Conservation (phyloP, 306 rosid species). For the Morella rubra region DNA sequence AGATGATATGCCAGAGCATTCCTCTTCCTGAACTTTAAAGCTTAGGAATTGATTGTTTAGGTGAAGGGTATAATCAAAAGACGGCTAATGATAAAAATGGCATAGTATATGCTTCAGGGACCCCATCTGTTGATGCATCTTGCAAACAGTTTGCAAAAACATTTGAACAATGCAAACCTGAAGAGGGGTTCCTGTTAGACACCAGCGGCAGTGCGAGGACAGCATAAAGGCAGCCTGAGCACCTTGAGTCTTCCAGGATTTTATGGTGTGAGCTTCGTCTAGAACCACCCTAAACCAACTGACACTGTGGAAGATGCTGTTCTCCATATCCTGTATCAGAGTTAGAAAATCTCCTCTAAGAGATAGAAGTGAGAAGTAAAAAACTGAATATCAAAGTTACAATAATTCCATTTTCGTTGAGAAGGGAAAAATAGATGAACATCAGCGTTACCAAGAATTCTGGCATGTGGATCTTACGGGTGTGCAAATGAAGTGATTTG, state of each 20-base stretch:
- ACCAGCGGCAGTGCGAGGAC: constrained; percentile 87
- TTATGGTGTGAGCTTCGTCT: constrained; percentile 89
- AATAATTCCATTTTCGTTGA: background rate
- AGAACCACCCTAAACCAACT: constrained; percentile 87
- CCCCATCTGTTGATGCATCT: background rate
- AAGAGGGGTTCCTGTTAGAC: constrained; percentile 90
- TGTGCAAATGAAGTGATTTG: constrained; percentile 10
- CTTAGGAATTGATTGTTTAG: background rate
- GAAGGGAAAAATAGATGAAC: background rate
- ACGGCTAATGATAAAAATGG: background rate
- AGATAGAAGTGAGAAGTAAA: background rate
- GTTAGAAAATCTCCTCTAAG: background rate
- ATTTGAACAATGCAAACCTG: constrained; percentile 52
- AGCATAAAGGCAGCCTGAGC: constrained; percentile 66
- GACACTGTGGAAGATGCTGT: constrained; percentile 70
- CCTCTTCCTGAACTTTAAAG: background rate
- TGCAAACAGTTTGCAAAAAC: background rate
- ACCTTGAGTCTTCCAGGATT: constrained; percentile 53
- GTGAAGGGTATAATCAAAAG: background rate
- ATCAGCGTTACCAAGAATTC: background rate
- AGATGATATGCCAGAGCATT: background rate
- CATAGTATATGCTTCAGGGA: background rate
- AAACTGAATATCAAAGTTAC: background rate
- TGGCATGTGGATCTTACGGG: background rate
- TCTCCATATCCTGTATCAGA: constrained; percentile 50